Evolutionary conservation across 495 filamentous ascomycete species (phyloP), one percentile per base, ranked within the genome.

Genomic region (Penicillium silybi): DNA sequence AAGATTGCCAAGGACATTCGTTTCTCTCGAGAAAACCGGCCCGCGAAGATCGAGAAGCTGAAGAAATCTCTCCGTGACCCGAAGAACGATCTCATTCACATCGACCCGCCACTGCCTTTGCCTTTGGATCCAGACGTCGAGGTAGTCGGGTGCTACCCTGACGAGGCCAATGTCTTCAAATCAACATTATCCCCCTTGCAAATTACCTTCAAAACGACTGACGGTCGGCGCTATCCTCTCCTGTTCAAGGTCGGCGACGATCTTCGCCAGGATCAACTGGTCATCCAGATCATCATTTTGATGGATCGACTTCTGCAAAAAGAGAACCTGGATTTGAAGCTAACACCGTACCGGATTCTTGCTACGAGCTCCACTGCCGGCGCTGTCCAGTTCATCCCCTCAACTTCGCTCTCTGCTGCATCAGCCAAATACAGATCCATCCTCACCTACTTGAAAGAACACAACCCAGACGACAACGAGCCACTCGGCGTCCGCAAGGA

Each of bases 191-290:
- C 87, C 38, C 93, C 93, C 1, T 83, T 99, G 22, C 87, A 89
- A 54, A 80, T 97, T n/a, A 87, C 87, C 27, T 95, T 97, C 71
- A 90, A 87, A 64, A 95, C 90, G 0, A 75, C 80, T 1, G 79
- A 83, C 5, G 87, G 87, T 4, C 74, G 76, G 35, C 86, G 85
- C 53, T 97, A 97, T 66, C 86, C 90, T 16, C 85, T 99, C 45
- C 84, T 97, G 41, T 97, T 97, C 80, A 99, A 99, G 69, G 91
- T 90, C 3, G 93, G 93, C 37, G 93, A 99, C 62, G 93, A 99
- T 63, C 80, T 99, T 35, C 88, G 93, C 0, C 93, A 99, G 69
- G 93, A 99, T 60, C 93, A 99, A 67, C 82, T 99, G 0, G 91
- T 97, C 41, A 95, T 99, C 54, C 93, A 99, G 56, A 97, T 97